Conservation (phyloP, 1,284 basidiomycete genomes). For the Cystobasidium slooffiae region DNA sequence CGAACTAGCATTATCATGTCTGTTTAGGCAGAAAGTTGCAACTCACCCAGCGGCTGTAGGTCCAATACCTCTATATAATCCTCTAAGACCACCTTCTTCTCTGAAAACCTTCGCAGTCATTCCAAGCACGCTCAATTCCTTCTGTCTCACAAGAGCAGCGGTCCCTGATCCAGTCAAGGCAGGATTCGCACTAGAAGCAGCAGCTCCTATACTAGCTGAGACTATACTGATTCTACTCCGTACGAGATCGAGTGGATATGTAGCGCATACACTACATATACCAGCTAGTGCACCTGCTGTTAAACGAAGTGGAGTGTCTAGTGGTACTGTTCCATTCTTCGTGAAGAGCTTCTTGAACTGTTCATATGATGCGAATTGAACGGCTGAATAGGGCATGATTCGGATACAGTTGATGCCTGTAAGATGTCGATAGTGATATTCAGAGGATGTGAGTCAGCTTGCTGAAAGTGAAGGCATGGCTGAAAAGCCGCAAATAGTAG, state of each 20-base stretch:
- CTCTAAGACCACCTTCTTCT: conserved; percentile 58
- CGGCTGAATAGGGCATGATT: conserved; percentile 53
- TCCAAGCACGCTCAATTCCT: conserved; percentile 55
- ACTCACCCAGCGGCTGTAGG: conserved; percentile 53
- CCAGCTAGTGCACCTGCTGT: conserved; percentile 51
- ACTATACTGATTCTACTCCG: conserved; percentile 56
- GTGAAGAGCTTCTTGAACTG: conserved; percentile 53
- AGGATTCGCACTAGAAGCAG: conserved; percentile 2
- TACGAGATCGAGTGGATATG: conserved; percentile 57
- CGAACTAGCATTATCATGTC: no score
- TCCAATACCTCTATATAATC: conserved; percentile 57
- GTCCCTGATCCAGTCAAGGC: conserved; percentile 4
- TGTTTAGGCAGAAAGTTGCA: no score
- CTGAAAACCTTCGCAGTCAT: conserved; percentile 57
- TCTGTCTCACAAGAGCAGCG: conserved; percentile 35
- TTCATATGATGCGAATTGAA: conserved; percentile 59
- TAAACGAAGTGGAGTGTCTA: conserved; percentile 51
- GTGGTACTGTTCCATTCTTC: conserved; percentile 44
- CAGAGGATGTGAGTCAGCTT: neutral
- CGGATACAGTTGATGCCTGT: conserved; percentile 50
- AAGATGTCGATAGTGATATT: neutral
- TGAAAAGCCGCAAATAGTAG: neutral
- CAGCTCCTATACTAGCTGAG: conserved; percentile 32
- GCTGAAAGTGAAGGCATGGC: neutral
- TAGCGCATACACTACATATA: conserved; percentile 49